Evolutionary conservation across 1,284 basidiomycete species (phyloP), one percentile per base, ranked within the genome.

Genomic region (Afroboletus lepidellus): DNA sequence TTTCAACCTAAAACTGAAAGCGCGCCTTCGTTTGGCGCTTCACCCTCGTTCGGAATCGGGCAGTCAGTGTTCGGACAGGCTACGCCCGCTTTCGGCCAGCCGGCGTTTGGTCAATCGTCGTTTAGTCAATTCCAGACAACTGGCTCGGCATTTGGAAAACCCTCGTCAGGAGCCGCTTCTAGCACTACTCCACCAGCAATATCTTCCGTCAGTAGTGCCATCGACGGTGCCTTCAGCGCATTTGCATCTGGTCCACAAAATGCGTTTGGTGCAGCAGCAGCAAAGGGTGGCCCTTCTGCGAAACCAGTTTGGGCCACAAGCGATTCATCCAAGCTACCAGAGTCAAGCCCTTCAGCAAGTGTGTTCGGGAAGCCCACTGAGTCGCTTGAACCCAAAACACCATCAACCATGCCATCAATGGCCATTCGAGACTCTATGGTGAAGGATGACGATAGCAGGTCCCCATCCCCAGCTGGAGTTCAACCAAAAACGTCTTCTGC

Each of bases 101-200:
- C 72, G 20, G 49, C 62, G 3, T 72, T 74, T 38, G 73, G 69
- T 1, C 68, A 70, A 54, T 56, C 75, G 20, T 57, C 65, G 3
- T 72, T 77, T 46, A 67, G 72, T 8, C 67, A 71, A 47, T 48
- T 69, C 12, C 61, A 64, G 18, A 66, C 69, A 42, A 67, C 67
- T 38, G 24, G 58, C 38, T 53, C 60, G 23, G 32, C 53, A 21
- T 66, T 69, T 21, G 63, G 60, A 4, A 57, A 67, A 48, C 8
- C 61, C 8, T 43, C 51, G 8, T 54, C 65, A n/a, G 58, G 48
- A 33, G 44, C 59, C 18, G 37, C 59, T 20, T 53, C 60, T 9
- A 64, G 69, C 41, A 63, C 63, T 41, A 18, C 54, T 21, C 29
- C 42, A 8, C 39, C 53, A 9, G 46, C 38, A 27, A 48, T 55